Base-by-base conservation (phyloP, 2,329 filamentous ascomycete genomes). In the Aurifilum marmelostoma region DNA sequence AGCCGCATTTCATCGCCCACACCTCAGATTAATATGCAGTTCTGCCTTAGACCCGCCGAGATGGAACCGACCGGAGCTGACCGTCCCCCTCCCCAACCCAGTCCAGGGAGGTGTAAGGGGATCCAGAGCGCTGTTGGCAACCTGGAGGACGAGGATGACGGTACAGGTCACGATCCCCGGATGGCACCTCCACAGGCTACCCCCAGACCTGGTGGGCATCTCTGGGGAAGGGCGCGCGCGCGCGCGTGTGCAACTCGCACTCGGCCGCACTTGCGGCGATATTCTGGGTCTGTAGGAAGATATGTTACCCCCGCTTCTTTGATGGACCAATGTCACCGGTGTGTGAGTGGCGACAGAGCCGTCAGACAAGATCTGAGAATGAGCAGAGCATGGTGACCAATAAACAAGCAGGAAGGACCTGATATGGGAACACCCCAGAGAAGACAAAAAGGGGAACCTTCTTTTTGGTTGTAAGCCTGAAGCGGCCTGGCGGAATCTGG, bases 261-360 rank as follows among this genome's bases (percentile, higher is more conserved):
- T 70, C 68, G 68, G 68, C 68, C 68, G 37, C 58, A 61, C 68
- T 70, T 62, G 41, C 68, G 68, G 68, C 63, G 68, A 65, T 70
- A 70, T 70, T 70, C 62, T 70, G 68, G 65, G 56, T 43, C 65
- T 29, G 37, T n/a, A 63, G 27, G 27, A 59, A 9, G 52, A 47
- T 14, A 24, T 65, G 8, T 18, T 29, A 29, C 43, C 43, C 43
- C 43, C 21, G 18, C 43, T 9, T n/a, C 21, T 27, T 63, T 41
- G 14, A 63, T 24, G 7, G 41, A 16, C 29, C 43, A 43, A 4
- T 37, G 29, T 59, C 16, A 8, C 29, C 43, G 39, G 18, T 37
- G 29, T 37, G 29, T 59, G 56, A 29, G 32, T 59, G 21, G 56
- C 29, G 9, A 39, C 6, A 47, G 21, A 37, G 7, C 24, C 34